Conservation (phyloP, 2,329 filamentous ascomycete genomes). For the Graphilbum ipis-grandicollis region DNA sequence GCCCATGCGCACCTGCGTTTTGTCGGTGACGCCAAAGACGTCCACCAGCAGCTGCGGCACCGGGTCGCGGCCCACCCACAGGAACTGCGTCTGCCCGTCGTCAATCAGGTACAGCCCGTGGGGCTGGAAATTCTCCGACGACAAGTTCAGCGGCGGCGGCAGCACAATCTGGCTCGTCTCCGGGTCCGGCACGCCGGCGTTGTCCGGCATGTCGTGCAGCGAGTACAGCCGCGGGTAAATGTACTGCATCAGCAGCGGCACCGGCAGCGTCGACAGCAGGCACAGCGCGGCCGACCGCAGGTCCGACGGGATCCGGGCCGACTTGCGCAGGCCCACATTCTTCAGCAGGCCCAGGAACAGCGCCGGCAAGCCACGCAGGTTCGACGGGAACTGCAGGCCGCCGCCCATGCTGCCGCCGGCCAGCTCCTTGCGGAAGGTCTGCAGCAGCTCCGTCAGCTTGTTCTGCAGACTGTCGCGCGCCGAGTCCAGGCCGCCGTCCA, state of each 20-base stretch:
- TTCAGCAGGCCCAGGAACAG: constrained; percentile 92
- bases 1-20: constrained; percentile 72
- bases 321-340: constrained; percentile 85
- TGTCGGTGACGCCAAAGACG: constrained; percentile 78
- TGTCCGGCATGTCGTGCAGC: constrained; percentile 90
- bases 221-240: constrained; percentile 78
- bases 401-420: constrained; percentile 92
- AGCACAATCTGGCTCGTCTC: constrained; percentile 79
- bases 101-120: constrained; percentile 94
- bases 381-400: constrained; percentile 84
- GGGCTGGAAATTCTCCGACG: constrained; percentile 70
- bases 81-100: constrained; percentile 91
- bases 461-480: constrained; percentile 80
- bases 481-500: constrained; percentile 67
- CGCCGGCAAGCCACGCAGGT: constrained; percentile 72
- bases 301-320: constrained; percentile 84
- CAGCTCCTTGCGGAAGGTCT: constrained; percentile 93
- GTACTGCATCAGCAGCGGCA: constrained; percentile 82
- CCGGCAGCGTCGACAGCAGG: constrained; percentile 79
- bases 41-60: constrained; percentile 78
- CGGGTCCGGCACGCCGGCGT: constrained; percentile 68
- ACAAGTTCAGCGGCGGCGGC: constrained; percentile 70
- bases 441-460: constrained; percentile 81
- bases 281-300: constrained; percentile 85
- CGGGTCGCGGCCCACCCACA: constrained; percentile 88